These are phyloP conservation scores for Colletotrichum cuscutae DNA, from an alignment of 2,329 filamentous ascomycete genomes.

Conservation along the genomic window DNA sequence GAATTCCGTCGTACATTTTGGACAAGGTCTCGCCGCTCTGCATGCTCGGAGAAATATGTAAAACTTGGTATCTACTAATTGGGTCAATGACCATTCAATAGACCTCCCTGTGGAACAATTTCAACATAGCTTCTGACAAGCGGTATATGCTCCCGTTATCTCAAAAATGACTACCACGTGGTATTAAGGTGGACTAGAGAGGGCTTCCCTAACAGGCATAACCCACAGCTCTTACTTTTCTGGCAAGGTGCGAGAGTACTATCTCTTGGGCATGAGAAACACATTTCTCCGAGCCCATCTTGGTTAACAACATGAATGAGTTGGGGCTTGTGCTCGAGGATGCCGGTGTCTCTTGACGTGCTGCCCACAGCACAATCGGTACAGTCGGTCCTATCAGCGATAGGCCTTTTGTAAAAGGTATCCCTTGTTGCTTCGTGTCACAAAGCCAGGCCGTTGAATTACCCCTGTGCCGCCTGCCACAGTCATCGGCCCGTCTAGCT, in stretches of 20 bases:
- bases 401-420: not conserved
- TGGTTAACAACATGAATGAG: not conserved
- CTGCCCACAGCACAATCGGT: not conserved
- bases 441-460: not conserved
- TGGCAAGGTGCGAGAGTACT: not conserved
- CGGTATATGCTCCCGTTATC: not conserved
- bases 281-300: not conserved
- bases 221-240: not conserved
- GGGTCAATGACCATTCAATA: no score
- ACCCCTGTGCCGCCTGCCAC: no score
- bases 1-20: no score
- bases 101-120: no score
- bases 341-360: not conserved
- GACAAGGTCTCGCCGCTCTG: no score
- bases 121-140: no score
- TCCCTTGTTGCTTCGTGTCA: not conserved
- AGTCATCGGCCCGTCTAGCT: not conserved
- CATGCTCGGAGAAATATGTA: no score
- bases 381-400: not conserved
- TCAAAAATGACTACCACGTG: not conserved
- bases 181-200: not conserved
- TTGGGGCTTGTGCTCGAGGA: not conserved
- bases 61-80: no score
- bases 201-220: not conserved
- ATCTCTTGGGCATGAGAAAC: not conserved